Evolutionary conservation across 495 filamentous ascomycete genomes (phyloP).

Genomic region (Daldinia vernicosa): DNA sequence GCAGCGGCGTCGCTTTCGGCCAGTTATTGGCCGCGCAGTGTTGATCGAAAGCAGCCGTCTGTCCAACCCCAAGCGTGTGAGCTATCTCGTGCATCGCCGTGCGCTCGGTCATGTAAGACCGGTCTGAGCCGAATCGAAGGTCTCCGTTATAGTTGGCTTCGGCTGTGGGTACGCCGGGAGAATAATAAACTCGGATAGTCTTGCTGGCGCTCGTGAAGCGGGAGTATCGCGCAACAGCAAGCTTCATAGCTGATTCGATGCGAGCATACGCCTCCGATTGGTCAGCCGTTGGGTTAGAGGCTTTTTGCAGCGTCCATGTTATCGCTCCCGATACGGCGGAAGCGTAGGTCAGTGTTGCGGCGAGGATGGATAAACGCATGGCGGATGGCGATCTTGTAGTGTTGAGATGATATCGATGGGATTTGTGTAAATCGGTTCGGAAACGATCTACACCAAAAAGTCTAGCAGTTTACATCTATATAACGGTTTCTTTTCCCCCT

Average conservation of each 20-base stretch:
- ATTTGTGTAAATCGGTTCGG: not conserved
- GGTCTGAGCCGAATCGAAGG: constrained; percentile 54
- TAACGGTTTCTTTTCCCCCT: not conserved
- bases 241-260: constrained; percentile 51
- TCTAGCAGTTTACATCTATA: not conserved
- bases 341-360: constrained; percentile 37
- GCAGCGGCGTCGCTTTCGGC: constrained; percentile 49
- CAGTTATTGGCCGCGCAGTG: constrained; percentile 50
- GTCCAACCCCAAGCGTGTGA: constrained; percentile 55
- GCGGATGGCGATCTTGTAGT: constrained; percentile 5
- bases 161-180: constrained; percentile 52
- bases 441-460: not conserved
- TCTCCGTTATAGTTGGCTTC: constrained; percentile 56
- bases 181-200: constrained; percentile 49
- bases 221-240: constrained; percentile 51
- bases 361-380: constrained; percentile 48
- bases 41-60: constrained; percentile 50
- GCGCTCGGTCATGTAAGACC: constrained; percentile 57
- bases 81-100: constrained; percentile 58
- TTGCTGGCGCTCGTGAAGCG: constrained; percentile 47
- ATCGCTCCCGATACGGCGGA: constrained; percentile 44
- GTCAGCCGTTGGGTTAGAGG: constrained; percentile 48
- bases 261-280: constrained; percentile 50
- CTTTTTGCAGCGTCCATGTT: constrained; percentile 46
- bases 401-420: not conserved